Base-by-base conservation (phyloP, 805 yeast genomes). In the Sugiyamaella marilandica region DNA sequence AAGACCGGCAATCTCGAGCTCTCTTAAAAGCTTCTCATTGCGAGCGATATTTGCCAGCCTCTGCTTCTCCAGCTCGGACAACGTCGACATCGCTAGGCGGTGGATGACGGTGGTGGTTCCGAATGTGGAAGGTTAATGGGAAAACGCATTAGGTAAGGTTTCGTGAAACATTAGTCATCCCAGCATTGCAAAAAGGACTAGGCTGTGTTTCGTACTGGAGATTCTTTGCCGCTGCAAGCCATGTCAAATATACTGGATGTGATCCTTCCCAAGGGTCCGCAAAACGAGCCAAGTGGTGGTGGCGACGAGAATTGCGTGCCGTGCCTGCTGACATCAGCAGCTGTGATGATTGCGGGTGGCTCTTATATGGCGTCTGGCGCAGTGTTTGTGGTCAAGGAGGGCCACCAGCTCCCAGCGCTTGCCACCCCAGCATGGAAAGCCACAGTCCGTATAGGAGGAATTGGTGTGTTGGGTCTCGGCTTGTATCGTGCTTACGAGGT, bases 11-110 rank as follows among this genome's bases (percentile, higher is more conserved):
- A 92, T 73, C 58, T 89, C 85, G 58, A 92, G 74, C 58, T 84
- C 81, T 59, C 80, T 76, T 49, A 92, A 73, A 21, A 91, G 76
- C 58, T 82, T 87, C 65, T 83, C 82, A 69, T 92, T 94, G 47
- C 98, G 75, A 57, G 82, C 87, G 55, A 92, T 94, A 64, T 68
- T 68, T 35, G 63, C 69, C 43, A 51, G 60, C 26, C 72, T 49
- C 55, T 64, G 62, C 36, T 57, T 56, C 50, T 68, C 72, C 32
- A 68, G 54, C 19, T 65, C 70, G 35, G 66, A 61, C 41, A 52
- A 59, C 3, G 4, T 34, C 16, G 37, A 13, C 64, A 62, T 64
- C 29, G 29, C 29, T n/a, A 24, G 29, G 7, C 29, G 29, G 29
- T 24, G 29, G 29, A n/a, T n/a, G n/a, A n/a, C n/a, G n/a, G n/a